Evolutionary conservation across 208 protist genomes (phyloP).

Genomic region (Trypanosoma avium): DNA sequence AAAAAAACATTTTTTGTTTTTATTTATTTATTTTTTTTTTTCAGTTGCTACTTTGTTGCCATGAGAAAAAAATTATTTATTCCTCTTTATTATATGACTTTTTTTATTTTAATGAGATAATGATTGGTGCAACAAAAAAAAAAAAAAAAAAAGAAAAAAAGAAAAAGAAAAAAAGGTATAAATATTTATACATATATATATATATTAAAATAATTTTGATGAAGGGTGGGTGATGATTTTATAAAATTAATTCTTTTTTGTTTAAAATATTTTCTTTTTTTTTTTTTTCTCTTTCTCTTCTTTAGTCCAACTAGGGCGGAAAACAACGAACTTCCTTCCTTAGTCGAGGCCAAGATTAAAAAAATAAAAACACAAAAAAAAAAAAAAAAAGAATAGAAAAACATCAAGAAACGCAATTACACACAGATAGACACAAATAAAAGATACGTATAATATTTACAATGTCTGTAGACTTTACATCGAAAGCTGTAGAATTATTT

Average conservation of each 20-base stretch:
- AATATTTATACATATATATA: constrained; percentile 9
- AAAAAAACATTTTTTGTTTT: background rate
- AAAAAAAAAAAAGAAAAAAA: background rate
- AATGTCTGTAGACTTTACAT: constrained; percentile 93
- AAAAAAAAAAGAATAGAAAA: constrained; percentile 14
- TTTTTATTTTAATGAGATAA: background rate
- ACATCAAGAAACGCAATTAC: no score
- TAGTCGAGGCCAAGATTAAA: background rate
- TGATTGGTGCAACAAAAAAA: background rate
- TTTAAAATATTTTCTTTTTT: background rate
- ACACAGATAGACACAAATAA: no score
- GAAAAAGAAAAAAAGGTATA: background rate
- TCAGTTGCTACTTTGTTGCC: background rate
- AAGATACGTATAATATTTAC: no score
- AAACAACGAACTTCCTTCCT: no score
- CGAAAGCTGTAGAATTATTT: constrained; percentile 92
- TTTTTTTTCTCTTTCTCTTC: no score
- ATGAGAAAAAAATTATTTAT: background rate
- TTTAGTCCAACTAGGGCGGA: no score
- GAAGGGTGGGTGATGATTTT: background rate
- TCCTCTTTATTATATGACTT: background rate
- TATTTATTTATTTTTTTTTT: background rate
- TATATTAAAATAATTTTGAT: background rate
- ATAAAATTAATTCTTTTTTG: background rate
- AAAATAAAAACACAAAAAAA: no score